phyloP scores from a whole-genome alignment of 306 rosid species.

The Quercus aquifolioides region DNA sequence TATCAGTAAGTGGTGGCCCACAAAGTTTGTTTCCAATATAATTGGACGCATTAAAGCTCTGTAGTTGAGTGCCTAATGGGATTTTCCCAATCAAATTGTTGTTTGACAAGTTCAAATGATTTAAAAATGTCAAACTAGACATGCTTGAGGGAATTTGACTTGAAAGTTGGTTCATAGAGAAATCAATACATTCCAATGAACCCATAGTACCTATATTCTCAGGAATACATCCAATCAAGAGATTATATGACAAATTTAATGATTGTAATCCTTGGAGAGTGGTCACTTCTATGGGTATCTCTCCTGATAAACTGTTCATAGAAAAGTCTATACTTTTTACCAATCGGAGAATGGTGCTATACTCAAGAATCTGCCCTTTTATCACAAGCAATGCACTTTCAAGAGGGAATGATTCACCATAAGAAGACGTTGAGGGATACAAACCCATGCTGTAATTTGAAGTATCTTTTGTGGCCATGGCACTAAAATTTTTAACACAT shows the following conservation, averaged over 20 bases:
- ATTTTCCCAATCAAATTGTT: conserved; percentile 9
- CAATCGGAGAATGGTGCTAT: too few species aligned
- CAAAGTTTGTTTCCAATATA: too few species aligned
- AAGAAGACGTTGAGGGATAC: accelerated
- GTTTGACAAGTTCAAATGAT: neutral
- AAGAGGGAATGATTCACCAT: too few species aligned
- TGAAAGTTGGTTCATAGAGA: conserved; percentile 9
- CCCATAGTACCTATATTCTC: neutral
- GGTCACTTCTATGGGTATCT: too few species aligned
- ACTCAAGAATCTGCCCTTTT: too few species aligned
- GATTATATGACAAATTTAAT: too few species aligned
- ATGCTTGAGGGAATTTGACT: conserved; percentile 15
- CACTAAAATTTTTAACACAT: neutral
- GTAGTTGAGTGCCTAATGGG: neutral
- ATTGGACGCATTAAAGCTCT: too few species aligned
- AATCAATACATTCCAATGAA: neutral
- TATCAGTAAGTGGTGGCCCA: too few species aligned
- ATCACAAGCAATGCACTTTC: too few species aligned
- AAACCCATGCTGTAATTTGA: accelerated
- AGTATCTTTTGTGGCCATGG: neutral
- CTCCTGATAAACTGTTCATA: too few species aligned
- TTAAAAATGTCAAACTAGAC: neutral
- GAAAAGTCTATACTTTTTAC: too few species aligned
- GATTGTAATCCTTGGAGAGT: too few species aligned
- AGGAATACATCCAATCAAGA: neutral